Conservation (phyloP, 768 basidiomycete genomes). For the Tremella yokohamensis region DNA sequence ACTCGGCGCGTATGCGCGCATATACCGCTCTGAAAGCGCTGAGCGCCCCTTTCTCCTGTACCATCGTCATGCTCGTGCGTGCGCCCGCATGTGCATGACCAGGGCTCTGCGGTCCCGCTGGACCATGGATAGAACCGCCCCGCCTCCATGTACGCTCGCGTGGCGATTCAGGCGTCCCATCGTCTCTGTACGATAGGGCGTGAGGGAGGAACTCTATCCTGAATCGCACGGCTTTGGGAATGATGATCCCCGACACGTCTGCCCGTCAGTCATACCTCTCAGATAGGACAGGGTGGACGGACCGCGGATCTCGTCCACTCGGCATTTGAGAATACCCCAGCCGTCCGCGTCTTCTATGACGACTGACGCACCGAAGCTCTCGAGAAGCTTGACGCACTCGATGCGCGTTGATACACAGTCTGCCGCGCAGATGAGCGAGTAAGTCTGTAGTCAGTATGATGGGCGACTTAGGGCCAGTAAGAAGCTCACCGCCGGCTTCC, state of each 20-base stretch:
- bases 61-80: conserved; percentile 60
- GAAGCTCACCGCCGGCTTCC: conserved; percentile 58
- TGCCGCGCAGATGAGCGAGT: conserved; percentile 52
- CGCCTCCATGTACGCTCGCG: background rate
- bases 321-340: conserved; percentile 69
- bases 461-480: background rate
- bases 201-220: conserved; percentile 66
- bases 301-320: conserved; percentile 63
- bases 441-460: conserved; percentile 28
- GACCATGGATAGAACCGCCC: background rate
- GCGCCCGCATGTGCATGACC: conserved; percentile 1
- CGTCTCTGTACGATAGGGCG: conserved; percentile 16
- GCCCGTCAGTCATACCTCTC: conserved; percentile 48
- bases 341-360: conserved; percentile 64
- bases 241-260: conserved; percentile 54
- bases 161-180: conserved; percentile 3
- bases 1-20: conserved; percentile 63
- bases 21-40: conserved; percentile 74
- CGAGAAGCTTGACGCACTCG: conserved; percentile 72
- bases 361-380: conserved; percentile 68
- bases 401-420: conserved; percentile 60
- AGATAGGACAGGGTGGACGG: conserved; percentile 12
- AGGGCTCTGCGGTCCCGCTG: background rate
- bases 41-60: conserved; percentile 80
- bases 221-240: conserved; percentile 71